These are phyloP conservation scores for Graphilbum ipis-grandicollis DNA, from an alignment of 2,329 filamentous ascomycete species.

Conservation along the genomic window DNA sequence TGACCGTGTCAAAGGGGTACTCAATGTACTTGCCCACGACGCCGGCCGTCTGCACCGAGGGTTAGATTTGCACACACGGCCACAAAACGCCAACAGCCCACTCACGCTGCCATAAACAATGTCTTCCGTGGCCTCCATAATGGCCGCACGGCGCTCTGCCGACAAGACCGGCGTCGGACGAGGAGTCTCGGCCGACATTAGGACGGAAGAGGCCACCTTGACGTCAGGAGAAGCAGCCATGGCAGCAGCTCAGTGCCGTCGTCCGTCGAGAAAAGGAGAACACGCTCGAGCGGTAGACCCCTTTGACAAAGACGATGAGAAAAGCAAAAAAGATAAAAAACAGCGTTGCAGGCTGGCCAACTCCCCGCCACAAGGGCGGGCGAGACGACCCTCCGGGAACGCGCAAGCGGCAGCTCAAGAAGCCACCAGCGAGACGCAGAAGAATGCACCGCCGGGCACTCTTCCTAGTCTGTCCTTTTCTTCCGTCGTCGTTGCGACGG, in stretches of 20 bases:
- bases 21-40: constrained; percentile 91
- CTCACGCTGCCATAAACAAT: constrained; percentile 79
- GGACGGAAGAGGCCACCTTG: not conserved
- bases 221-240: not conserved
- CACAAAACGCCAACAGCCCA: no score
- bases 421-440: no score
- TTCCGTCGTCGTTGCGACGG: no score
- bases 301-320: not conserved
- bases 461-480: no score
- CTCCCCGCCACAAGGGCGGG: not conserved
- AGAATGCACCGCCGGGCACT: no score
- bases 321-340: not conserved
- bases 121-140: constrained; percentile 62
- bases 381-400: not conserved
- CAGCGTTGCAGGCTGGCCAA: not conserved
- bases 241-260: not conserved
- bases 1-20: constrained; percentile 97
- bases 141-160: constrained; percentile 19
- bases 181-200: not conserved
- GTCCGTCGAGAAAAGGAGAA: no score
- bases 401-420: not conserved
- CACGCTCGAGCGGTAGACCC: no score
- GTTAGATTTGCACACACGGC: constrained; percentile 1
- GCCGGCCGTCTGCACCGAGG: constrained; percentile 53
- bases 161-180: not conserved